phyloP scores from a whole-genome alignment of 2,329 filamentous ascomycete genomes.

The Ilyonectria destructans region DNA sequence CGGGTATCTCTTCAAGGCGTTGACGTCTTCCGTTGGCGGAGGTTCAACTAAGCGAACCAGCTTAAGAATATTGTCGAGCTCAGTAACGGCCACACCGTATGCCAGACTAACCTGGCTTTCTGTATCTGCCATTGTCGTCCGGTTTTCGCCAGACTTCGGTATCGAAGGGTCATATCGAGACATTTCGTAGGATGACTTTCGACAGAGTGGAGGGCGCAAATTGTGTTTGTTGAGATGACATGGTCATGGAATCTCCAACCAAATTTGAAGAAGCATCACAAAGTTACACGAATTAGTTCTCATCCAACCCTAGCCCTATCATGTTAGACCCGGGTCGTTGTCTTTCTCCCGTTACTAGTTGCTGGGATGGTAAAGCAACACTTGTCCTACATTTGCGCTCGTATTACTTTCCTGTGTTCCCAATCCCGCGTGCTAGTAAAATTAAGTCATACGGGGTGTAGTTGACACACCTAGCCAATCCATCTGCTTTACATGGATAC shows the following conservation, averaged over 20 bases:
- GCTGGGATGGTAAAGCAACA: constrained; percentile 13
- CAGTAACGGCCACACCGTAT: constrained; percentile 37
- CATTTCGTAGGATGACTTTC: constrained; percentile 16
- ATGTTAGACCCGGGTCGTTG: constrained; percentile 6
- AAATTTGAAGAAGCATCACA: constrained; percentile 24
- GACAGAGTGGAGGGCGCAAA: not conserved
- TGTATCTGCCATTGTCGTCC: constrained; percentile 29
- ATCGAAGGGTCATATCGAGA: constrained; percentile 37
- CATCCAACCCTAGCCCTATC: not conserved
- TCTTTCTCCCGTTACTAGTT: constrained; percentile 10
- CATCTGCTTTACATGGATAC: not conserved
- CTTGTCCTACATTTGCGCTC: not conserved
- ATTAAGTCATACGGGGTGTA: not conserved
- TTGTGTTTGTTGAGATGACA: not conserved
- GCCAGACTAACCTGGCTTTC: constrained; percentile 40
- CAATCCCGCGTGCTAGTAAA: not conserved
- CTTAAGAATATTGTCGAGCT: constrained; percentile 36
- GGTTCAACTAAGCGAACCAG: constrained; percentile 22
- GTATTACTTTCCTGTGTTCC: constrained; percentile 29
- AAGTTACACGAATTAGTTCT: constrained; percentile 9
- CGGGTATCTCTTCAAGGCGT: constrained; percentile 27
- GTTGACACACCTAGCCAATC: not conserved
- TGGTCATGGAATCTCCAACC: not conserved
- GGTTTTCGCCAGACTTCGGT: constrained; percentile 33
- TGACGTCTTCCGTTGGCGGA: constrained; percentile 26